These are phyloP conservation scores for Moesziomyces parantarcticus DNA, from an alignment of 1,284 basidiomycete genomes.

Conservation along the genomic window DNA sequence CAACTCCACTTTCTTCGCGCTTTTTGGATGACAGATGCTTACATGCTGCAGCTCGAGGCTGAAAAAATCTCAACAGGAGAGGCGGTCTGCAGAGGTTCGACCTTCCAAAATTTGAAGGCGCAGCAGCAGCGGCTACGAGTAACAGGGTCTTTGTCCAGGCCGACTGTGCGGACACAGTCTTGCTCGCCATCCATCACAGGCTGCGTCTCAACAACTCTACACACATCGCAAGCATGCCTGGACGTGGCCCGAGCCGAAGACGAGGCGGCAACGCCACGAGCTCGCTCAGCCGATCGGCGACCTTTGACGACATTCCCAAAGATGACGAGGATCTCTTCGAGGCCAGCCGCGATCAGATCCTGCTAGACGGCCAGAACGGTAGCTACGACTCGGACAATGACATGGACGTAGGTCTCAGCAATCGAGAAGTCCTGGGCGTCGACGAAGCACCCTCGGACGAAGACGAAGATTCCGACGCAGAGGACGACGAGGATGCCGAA, in stretches of 20 bases:
- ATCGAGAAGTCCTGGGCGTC: constrained; percentile 57
- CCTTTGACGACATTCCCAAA: constrained; percentile 53
- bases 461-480: constrained; percentile 41
- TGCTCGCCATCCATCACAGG: neutral
- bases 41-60: constrained; percentile 6
- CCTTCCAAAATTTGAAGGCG: neutral
- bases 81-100: neutral
- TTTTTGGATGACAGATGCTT: constrained; percentile 19
- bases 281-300: constrained; percentile 37
- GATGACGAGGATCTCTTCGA: constrained; percentile 62
- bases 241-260: constrained; percentile 20
- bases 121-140: neutral
- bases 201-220: neutral
- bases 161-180: neutral
- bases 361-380: constrained; percentile 71
- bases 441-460: constrained; percentile 55
- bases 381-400: constrained; percentile 44
- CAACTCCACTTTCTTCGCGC: constrained; percentile 29
- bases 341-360: constrained; percentile 77
- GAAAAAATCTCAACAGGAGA: constrained; percentile 15
- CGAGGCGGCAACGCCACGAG: constrained; percentile 17
- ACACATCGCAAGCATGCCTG: constrained; percentile 23
- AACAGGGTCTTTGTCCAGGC: neutral
- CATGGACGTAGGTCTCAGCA: constrained; percentile 53
- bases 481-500: constrained; percentile 63